Conservation (phyloP, 176 grass and related monocot genomes). For the Triticum urartu region DNA sequence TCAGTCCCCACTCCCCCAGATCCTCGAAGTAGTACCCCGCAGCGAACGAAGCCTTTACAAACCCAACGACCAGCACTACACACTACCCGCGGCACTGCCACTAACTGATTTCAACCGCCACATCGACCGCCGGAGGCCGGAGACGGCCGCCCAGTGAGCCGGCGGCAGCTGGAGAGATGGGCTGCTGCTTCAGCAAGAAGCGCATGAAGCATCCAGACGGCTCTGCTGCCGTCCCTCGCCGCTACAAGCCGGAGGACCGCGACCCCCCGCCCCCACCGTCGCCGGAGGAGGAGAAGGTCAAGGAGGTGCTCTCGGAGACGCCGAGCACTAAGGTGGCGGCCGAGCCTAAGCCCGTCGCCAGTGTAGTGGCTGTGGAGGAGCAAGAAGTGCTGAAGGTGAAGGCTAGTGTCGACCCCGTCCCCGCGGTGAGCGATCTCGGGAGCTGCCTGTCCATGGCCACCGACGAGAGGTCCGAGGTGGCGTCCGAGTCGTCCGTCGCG, state of each 20-base stretch:
- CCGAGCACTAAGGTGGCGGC: conserved; percentile 28
- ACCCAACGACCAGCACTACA: neutral
- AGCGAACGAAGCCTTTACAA: neutral
- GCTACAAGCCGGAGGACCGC: conserved; percentile 29
- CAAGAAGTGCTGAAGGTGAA: conserved; percentile 12
- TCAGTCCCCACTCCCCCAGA: conserved; percentile 14
- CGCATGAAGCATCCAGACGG: neutral
- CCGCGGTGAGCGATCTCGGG: conserved; percentile 41
- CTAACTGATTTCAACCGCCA: neutral
- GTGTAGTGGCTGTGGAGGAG: conserved; percentile 26
- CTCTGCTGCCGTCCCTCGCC: neutral
- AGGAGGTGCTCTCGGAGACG: conserved; percentile 89
- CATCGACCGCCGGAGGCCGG: neutral
- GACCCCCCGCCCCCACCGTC: conserved; percentile 44
- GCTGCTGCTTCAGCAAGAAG: conserved; percentile 71
- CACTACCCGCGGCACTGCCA: neutral
- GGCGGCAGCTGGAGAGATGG: conserved; percentile 38
- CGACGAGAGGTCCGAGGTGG: conserved; percentile 39
- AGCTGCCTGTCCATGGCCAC: conserved; percentile 49
- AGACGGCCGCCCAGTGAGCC: conserved; percentile 9
- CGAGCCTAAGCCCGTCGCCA: conserved; percentile 22
- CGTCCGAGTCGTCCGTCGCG: conserved; percentile 47
- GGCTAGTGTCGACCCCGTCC: conserved; percentile 27
- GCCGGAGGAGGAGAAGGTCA: conserved; percentile 84
- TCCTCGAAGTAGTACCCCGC: neutral